Conservation (phyloP, 352 stramenopile genomes). For the Phytopythium kandeliae region DNA sequence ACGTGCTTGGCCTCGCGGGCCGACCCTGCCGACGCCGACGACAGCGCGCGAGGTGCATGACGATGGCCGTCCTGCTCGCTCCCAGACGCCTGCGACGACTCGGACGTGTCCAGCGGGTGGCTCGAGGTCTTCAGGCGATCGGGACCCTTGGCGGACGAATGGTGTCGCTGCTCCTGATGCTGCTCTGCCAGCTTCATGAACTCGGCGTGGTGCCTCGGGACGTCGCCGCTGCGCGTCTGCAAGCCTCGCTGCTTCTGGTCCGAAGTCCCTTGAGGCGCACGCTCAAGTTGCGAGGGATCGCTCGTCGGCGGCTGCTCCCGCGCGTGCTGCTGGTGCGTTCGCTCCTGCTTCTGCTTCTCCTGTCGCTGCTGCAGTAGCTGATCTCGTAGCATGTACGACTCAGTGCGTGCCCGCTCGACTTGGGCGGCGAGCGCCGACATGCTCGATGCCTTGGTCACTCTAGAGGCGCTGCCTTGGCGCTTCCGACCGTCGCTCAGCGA, state of each 20-base stretch:
- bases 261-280: not conserved
- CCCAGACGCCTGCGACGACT: constrained; percentile 1
- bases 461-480: not conserved
- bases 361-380: constrained; percentile 15
- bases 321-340: not conserved
- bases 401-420: constrained; percentile 11
- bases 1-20: constrained; percentile 2
- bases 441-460: constrained; percentile 17
- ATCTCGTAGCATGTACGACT: constrained; percentile 18
- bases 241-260: not conserved
- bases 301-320: not conserved
- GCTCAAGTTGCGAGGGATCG: not conserved
- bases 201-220: not conserved
- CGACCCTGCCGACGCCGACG: not conserved
- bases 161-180: constrained; percentile 4
- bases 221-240: not conserved
- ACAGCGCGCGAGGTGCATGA: not conserved
- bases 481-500: not conserved
- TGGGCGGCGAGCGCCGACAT: constrained; percentile 18
- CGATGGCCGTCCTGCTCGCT: not conserved
- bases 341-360: constrained; percentile 6
- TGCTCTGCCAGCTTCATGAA: not conserved
- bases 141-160: not conserved
- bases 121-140: constrained; percentile 1
- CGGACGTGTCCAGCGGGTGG: not conserved